phyloP scores from a whole-genome alignment of 805 yeast genomes.

The Priceomyces medius region DNA sequence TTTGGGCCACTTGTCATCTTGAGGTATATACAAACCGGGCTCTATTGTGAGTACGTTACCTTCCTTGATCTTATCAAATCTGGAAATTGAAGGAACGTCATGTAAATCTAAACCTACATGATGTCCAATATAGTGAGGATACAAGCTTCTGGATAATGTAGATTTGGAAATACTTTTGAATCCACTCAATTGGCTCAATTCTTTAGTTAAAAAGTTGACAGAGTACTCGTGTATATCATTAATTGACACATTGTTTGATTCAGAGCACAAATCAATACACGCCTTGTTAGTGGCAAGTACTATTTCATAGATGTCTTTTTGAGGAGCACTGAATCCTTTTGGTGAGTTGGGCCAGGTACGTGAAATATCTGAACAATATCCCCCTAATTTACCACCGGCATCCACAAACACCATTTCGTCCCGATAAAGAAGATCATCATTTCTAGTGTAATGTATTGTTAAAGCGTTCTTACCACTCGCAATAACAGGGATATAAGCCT shows the following conservation, averaged over 20 bases:
- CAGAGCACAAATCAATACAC: slow-evolving; percentile 72
- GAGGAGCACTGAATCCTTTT: slow-evolving; percentile 66
- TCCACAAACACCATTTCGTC: slow-evolving; percentile 89
- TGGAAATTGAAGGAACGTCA: slow-evolving; percentile 67
- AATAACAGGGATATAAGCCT: slow-evolving; percentile 93
- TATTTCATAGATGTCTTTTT: slow-evolving; percentile 83
- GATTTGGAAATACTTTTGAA: slow-evolving; percentile 50
- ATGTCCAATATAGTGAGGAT: slow-evolving; percentile 96
- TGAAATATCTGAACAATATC: slow-evolving; percentile 93
- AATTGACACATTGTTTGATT: slow-evolving; percentile 49
- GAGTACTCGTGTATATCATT: slow-evolving; percentile 77
- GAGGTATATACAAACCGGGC: slow-evolving; percentile 92
- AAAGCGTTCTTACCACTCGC: slow-evolving; percentile 91
- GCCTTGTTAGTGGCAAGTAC: slow-evolving; percentile 79
- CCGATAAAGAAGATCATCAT: slow-evolving; percentile 74
- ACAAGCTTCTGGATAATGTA: slow-evolving; percentile 54
- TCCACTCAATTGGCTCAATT: slow-evolving; percentile 69
- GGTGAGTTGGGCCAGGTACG: slow-evolving; percentile 93
- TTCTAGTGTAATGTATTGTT: slow-evolving; percentile 90
- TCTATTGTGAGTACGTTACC: slow-evolving; percentile 93
- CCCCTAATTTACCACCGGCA: slow-evolving; percentile 92
- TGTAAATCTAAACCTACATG: slow-evolving; percentile 91
- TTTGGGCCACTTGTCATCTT: slow-evolving; percentile 67
- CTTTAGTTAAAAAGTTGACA: slow-evolving; percentile 55
- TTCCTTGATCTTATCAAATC: slow-evolving; percentile 49